A percentile compares a stretch with the other conserved stretches of the same genome.
These are phyloP conservation scores for Penicillium janthinellum DNA, from an alignment of 2,329 filamentous ascomycete species.

Conservation along the genomic window DNA sequence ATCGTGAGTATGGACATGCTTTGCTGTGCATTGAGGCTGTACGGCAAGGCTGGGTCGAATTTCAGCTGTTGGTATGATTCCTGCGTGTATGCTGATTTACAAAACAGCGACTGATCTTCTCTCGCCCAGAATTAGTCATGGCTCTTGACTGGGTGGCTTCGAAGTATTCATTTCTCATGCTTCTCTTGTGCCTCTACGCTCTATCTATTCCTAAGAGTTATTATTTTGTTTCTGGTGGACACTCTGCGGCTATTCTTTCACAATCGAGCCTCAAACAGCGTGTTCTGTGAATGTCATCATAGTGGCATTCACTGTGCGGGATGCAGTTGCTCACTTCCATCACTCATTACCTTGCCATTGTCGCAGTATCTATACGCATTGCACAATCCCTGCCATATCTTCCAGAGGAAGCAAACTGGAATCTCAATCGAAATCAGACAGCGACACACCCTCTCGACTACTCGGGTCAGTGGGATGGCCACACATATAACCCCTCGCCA, in stretches of 20 bases:
- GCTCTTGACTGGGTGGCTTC: neutral
- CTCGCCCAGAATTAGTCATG: neutral
- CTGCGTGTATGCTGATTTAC: neutral
- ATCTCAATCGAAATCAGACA: slow-evolving; percentile 61
- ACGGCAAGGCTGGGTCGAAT: slow-evolving; percentile 7
- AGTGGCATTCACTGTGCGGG: slow-evolving; percentile 9
- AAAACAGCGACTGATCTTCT: neutral
- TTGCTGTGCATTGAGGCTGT: slow-evolving; percentile 10
- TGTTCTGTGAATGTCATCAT: slow-evolving; percentile 9
- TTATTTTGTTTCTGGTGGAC: neutral
- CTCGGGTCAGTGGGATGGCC: slow-evolving; percentile 55
- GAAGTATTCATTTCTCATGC: slow-evolving; percentile 1
- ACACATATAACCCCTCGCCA: slow-evolving; percentile 57
- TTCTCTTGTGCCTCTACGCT: neutral
- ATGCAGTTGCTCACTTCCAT: slow-evolving; percentile 6
- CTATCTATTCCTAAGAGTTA: neutral
- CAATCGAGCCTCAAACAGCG: slow-evolving; percentile 6
- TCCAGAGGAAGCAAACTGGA: slow-evolving; percentile 33
- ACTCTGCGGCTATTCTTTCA: neutral
- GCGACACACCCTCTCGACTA: slow-evolving; percentile 61
- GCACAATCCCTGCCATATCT: slow-evolving; percentile 10
- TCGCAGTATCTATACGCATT: slow-evolving; percentile 7
- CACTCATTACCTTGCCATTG: slow-evolving; percentile 7
- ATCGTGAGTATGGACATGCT: neutral
- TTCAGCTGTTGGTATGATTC: slow-evolving; percentile 3